Conservation (phyloP, 495 filamentous ascomycete genomes). For the Lasiosphaeria hispida region DNA sequence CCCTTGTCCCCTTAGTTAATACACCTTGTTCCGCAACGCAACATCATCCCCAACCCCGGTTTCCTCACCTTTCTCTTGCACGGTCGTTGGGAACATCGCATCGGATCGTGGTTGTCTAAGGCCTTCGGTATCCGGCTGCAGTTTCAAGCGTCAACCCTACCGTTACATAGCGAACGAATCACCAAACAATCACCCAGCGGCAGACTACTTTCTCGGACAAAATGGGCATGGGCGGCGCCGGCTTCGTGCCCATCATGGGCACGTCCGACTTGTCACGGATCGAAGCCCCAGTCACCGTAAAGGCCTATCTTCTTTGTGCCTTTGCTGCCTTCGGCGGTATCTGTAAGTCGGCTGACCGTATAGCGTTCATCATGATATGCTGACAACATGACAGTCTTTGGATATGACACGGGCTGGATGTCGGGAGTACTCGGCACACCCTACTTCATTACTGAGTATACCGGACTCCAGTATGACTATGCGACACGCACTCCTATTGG, state of each 20-base stretch:
- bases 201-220: background rate
- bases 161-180: too few relatives aligned
- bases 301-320: constrained; percentile 64
- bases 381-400: constrained; percentile 45
- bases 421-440: constrained; percentile 56
- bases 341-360: constrained; percentile 25
- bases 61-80: too few relatives aligned
- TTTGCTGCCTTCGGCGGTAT: constrained; percentile 67
- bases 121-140: too few relatives aligned
- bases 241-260: constrained; percentile 25
- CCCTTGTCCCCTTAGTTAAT: too few relatives aligned
- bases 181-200: too few relatives aligned
- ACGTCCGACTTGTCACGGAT: constrained; percentile 49
- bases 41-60: too few relatives aligned
- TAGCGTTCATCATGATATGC: background rate
- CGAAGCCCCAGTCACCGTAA: constrained; percentile 64
- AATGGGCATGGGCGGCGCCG: constrained; percentile 23
- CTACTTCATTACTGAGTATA: constrained; percentile 58
- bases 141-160: too few relatives aligned
- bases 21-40: too few relatives aligned
- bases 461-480: constrained; percentile 60
- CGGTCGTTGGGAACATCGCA: too few relatives aligned
- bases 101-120: too few relatives aligned
- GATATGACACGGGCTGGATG: constrained; percentile 67
- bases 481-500: constrained; percentile 40